phyloP scores from a whole-genome alignment of 108 stramenopile species.

The Nannochloropsis gaditana region DNA sequence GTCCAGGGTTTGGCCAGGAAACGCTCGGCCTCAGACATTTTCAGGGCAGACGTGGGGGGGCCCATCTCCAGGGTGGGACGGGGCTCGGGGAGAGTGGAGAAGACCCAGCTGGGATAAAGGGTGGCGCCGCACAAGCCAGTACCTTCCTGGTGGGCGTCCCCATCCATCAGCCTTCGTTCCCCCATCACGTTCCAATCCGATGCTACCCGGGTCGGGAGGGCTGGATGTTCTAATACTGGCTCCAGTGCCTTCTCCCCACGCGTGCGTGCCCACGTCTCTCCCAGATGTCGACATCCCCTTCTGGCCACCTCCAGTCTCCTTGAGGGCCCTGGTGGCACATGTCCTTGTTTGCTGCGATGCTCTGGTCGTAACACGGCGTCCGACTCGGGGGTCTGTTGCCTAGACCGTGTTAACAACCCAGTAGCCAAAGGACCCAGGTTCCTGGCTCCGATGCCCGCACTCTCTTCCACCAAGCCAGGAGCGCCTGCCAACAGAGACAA shows the following conservation, averaged over 20 bases:
- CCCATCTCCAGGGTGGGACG: too few species aligned
- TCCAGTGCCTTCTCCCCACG: too few species aligned
- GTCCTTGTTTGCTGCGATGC: background rate
- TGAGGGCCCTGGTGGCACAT: background rate
- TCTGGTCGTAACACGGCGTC: background rate
- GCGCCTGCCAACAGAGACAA: background rate
- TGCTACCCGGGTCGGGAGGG: too few species aligned
- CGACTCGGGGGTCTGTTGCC: background rate
- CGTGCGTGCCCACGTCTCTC: too few species aligned
- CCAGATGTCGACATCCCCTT: too few species aligned
- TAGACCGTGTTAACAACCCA: background rate
- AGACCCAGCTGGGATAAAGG: background rate
- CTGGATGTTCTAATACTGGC: too few species aligned
- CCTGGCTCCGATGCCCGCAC: too few species aligned
- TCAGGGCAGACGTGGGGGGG: too few species aligned
- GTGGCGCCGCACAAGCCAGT: background rate
- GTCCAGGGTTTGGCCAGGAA: too few species aligned
- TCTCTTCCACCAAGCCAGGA: background rate
- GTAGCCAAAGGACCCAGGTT: background rate
- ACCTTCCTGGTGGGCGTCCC: background rate
- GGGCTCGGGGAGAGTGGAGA: background rate
- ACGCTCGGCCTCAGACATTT: too few species aligned
- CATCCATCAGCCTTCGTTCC: background rate
- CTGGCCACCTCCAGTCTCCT: too few species aligned
- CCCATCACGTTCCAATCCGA: background rate